Conservation (phyloP, 164 flowering plant genomes). For the Tinospora cordifolia region DNA sequence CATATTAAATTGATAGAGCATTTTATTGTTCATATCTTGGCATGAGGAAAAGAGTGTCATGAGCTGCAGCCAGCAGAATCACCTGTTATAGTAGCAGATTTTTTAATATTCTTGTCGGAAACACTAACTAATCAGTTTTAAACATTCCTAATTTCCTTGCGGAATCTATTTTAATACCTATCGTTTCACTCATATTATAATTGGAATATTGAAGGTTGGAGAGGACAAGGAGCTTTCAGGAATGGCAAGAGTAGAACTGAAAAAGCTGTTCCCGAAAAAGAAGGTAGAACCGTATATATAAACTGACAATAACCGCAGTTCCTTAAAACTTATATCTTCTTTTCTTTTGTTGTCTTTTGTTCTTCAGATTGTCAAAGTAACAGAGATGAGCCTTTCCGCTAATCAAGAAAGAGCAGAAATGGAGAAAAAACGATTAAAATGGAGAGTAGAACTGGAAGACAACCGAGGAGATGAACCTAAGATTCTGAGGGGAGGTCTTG, state of each 20-base stretch:
- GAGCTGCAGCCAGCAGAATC: too few species aligned
- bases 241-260: conserved; percentile 54
- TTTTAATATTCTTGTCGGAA: too few species aligned
- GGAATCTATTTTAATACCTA: too few species aligned
- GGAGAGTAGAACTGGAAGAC: conserved; percentile 57
- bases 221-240: conserved; percentile 75
- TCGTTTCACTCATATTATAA: too few species aligned
- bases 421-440: conserved; percentile 69
- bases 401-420: conserved; percentile 78
- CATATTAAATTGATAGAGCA: neutral
- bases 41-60: too few species aligned
- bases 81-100: too few species aligned
- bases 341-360: neutral
- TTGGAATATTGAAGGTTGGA: conserved; percentile 38
- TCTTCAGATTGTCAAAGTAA: conserved; percentile 56
- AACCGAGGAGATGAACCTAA: conserved; percentile 24
- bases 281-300: conserved; percentile 37
- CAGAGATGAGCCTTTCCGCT: conserved; percentile 73
- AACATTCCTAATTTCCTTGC: too few species aligned
- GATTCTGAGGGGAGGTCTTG: conserved; percentile 47
- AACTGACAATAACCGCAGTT: neutral
- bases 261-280: conserved; percentile 58
- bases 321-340: neutral
- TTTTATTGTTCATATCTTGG: too few species aligned
- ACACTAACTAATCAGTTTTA: too few species aligned